Evolutionary conservation across 441 rosid species (phyloP), one percentile per base, ranked within the genome.

Genomic region (Melianthus villosus): DNA sequence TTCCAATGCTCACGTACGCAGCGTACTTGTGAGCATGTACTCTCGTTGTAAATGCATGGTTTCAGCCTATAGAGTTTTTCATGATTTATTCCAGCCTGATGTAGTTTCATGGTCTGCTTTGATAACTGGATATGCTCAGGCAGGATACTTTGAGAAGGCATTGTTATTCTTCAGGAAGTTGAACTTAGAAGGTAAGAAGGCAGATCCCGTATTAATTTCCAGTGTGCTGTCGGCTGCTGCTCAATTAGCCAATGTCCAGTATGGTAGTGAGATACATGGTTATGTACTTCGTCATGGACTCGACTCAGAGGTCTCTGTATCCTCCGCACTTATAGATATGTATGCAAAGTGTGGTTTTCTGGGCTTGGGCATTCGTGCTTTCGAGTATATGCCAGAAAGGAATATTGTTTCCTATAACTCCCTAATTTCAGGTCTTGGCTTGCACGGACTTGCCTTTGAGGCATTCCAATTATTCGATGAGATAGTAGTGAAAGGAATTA

Each of bases 81-180:
- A 22, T 26, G 57, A 43, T 50, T 51, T 82, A 48, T 38, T 30
- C 25, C 56, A 57, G 46, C 84, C 71, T 51, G 93, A 87, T 70
- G 60, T 79, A 56, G 77, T 82, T 43, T 57, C 82, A 1, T 77
- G 79, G 79, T 82, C 93, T 1, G 58, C 97, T 44, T 43, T 87
- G 64, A 67, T 83, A 54, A 72, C 68, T 11, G 72, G 87, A 12
- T 77, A 67, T 57, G 70, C 72, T 35, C 78, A 58, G 60, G 67
- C 72, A 14, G 74, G 74, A 16, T 63, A 75, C 9, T 53, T 65
- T 43, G 65, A 60, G 34, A 78, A 69, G 53, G 81, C 71, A 4
- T 39, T 75, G 53, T 8, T 34, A 35, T 26, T 57, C 39, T 75
- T 68, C 54, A 70, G 50, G 40, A 67, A 73, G 52, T 53, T 79